phyloP scores from a whole-genome alignment of 495 filamentous ascomycete genomes.

The Polyplosphaeria fusca region DNA sequence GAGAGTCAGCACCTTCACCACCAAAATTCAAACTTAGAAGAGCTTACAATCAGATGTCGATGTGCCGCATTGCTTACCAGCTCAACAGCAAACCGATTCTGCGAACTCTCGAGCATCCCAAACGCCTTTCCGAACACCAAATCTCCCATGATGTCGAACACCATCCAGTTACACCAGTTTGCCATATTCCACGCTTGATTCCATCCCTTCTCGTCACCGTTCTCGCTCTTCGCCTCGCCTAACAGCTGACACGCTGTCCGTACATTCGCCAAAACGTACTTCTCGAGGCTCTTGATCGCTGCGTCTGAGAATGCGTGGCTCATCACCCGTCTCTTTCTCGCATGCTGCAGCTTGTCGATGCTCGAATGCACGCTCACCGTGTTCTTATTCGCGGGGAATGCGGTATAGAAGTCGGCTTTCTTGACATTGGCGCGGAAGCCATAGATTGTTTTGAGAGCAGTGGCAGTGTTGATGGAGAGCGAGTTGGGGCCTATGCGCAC shows the following conservation, averaged over 20 bases:
- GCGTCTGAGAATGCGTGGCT: slow-evolving; percentile 60
- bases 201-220: slow-evolving; percentile 17
- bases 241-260: slow-evolving; percentile 20
- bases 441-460: slow-evolving; percentile 60
- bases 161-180: slow-evolving; percentile 62
- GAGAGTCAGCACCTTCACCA: background rate
- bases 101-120: slow-evolving; percentile 61
- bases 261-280: slow-evolving; percentile 51
- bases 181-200: slow-evolving; percentile 48
- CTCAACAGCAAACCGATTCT: slow-evolving; percentile 58
- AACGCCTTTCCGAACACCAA: slow-evolving; percentile 69
- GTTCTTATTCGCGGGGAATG: slow-evolving; percentile 54
- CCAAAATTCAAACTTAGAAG: background rate
- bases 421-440: slow-evolving; percentile 58
- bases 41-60: slow-evolving; percentile 44
- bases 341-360: slow-evolving; percentile 58
- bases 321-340: slow-evolving; percentile 61
- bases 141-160: slow-evolving; percentile 72
- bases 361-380: slow-evolving; percentile 59
- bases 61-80: slow-evolving; percentile 50
- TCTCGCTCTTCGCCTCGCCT: slow-evolving; percentile 3
- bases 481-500: slow-evolving; percentile 62
- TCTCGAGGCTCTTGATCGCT: slow-evolving; percentile 56
- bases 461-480: slow-evolving; percentile 56
- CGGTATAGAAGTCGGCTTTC: slow-evolving; percentile 63